Evolutionary conservation across 495 filamentous ascomycete genomes (phyloP).

Genomic region (Tuber brumale): DNA sequence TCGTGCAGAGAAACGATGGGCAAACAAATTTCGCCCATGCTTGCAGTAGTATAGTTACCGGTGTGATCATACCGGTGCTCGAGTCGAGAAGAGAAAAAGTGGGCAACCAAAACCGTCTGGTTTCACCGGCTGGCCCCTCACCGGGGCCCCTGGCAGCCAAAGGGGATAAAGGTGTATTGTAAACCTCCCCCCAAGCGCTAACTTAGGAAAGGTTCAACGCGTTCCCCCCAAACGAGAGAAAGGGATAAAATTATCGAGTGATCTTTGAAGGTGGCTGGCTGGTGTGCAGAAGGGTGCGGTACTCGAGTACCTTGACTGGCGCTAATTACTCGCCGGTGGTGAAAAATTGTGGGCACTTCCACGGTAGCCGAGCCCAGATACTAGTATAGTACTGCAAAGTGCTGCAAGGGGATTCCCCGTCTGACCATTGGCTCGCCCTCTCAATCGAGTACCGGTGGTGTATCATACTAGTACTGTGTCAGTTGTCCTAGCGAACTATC

Average conservation of each 20-base stretch:
- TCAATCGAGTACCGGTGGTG: not conserved
- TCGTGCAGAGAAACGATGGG: not conserved
- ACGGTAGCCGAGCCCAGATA: not conserved
- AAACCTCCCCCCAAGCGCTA: not conserved
- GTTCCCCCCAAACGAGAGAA: not conserved
- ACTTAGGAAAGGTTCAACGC: not conserved
- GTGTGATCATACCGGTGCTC: not conserved
- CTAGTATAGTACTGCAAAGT: not conserved
- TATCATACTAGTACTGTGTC: no score
- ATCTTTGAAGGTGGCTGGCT: not conserved
- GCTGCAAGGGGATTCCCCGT: not conserved
- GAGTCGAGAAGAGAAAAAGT: not conserved
- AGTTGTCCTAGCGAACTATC: not conserved
- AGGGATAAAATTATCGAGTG: not conserved
- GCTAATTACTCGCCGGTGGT: not conserved
- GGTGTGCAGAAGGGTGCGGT: not conserved
- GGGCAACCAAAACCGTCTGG: not conserved
- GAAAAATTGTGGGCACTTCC: not conserved
- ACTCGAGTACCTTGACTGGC: not conserved
- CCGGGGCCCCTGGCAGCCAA: not conserved
- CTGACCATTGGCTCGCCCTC: not conserved
- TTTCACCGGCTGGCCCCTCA: not conserved
- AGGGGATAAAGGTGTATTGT: not conserved
- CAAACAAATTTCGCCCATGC: not conserved
- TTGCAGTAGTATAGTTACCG: no score